phyloP scores from a whole-genome alignment of 805 yeast genomes.

The Millerozyma miso region DNA sequence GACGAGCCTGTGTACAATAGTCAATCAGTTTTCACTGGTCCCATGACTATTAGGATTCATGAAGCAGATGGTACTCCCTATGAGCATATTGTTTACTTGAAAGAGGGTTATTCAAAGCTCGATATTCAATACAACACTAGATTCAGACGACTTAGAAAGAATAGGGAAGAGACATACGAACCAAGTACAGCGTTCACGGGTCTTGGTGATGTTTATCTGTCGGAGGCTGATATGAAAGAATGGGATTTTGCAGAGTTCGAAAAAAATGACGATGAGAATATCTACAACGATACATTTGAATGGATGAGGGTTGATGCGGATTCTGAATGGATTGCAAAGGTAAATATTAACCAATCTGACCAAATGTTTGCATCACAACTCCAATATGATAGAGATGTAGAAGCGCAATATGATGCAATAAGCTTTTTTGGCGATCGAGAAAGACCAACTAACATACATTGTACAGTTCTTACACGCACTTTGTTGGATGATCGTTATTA shows the following conservation, averaged over 20 bases:
- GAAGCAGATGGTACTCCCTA: constrained; percentile 99
- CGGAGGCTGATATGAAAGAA: constrained; percentile 53
- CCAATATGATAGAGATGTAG: constrained; percentile 92
- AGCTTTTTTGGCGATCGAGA: constrained; percentile 60
- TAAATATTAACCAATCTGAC: constrained; percentile 83
- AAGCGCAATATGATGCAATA: constrained; percentile 87
- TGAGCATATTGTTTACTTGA: constrained; percentile 91
- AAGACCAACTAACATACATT: constrained; percentile 60
- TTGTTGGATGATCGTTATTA: constrained; percentile 79
- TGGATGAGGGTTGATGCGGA: constrained; percentile 99
- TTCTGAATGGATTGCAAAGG: constrained; percentile 89
- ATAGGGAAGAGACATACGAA: constrained; percentile 44
- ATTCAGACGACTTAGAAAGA: constrained; percentile 74
- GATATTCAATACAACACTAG: constrained; percentile 96
- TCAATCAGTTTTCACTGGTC: constrained; percentile 74
- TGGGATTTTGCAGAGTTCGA: constrained; percentile 77
- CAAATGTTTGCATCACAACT: constrained; percentile 92
- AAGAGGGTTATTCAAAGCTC: constrained; percentile 77
- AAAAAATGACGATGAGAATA: constrained; percentile 62
- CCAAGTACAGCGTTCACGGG: constrained; percentile 39
- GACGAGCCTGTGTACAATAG: constrained; percentile 36
- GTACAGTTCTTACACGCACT: constrained; percentile 75
- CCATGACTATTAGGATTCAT: constrained; percentile 94
- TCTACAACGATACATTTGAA: constrained; percentile 84
- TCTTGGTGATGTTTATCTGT: constrained; percentile 73